Evolutionary conservation across 192 early-diverging fungal species (phyloP).

Genomic region (Podila epigama): DNA sequence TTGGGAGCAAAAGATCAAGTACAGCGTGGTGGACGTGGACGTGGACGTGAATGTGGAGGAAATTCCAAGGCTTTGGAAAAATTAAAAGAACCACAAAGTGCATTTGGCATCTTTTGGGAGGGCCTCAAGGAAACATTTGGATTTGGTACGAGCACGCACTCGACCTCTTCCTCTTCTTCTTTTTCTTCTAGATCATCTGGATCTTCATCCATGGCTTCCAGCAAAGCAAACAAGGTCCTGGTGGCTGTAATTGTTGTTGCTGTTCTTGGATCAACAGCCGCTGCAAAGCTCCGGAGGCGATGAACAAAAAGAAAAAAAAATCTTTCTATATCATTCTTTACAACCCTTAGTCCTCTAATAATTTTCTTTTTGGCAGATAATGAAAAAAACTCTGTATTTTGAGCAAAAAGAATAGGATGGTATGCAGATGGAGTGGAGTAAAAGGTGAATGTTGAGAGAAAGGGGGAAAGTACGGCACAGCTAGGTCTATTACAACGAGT

Average conservation of each 20-base stretch:
- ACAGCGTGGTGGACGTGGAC: neutral
- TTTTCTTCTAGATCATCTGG: neutral
- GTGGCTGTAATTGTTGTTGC: slow-evolving; percentile 22
- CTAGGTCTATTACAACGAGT: too few relatives aligned
- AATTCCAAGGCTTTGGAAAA: slow-evolving; percentile 4
- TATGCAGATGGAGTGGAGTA: neutral
- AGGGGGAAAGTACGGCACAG: neutral
- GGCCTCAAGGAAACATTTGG: slow-evolving; percentile 22
- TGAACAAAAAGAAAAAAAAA: slow-evolving; percentile 2
- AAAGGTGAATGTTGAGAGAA: neutral
- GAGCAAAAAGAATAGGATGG: too few relatives aligned
- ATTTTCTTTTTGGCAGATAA: too few relatives aligned
- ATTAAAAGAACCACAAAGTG: neutral
- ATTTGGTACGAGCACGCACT: slow-evolving; percentile 4
- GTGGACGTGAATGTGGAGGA: neutral
- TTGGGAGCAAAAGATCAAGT: neutral
- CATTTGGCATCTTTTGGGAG: slow-evolving; percentile 33
- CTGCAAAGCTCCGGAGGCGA: slow-evolving; percentile 16
- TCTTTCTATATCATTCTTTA: too few relatives aligned
- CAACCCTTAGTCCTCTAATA: too few relatives aligned
- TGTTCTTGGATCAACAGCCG: slow-evolving; percentile 27
- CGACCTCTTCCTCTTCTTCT: neutral
- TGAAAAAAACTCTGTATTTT: too few relatives aligned
- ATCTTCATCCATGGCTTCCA: neutral
- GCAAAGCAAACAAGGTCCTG: slow-evolving; percentile 17